Conservation (phyloP, 768 basidiomycete genomes). For the Podaxis pistillaris region DNA sequence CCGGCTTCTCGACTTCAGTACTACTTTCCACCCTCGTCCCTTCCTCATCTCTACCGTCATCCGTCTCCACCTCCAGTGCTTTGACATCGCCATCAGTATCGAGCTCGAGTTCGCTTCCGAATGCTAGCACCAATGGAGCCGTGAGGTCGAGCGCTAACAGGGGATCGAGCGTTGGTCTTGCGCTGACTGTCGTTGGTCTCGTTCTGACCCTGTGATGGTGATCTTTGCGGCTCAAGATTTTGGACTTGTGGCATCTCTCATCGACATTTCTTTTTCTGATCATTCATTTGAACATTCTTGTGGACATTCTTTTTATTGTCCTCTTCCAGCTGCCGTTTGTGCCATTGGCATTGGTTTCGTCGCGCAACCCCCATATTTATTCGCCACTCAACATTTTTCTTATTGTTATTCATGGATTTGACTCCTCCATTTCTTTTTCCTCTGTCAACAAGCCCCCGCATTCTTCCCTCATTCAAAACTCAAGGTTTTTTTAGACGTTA, state of each 20-base stretch:
- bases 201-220: conserved; percentile 8
- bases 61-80: not conserved
- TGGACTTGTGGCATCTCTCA: not conserved
- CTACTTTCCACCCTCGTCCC: not conserved
- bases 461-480: not conserved
- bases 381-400: not conserved
- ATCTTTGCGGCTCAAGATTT: not conserved
- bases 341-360: not conserved
- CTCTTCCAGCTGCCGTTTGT: not conserved
- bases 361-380: not conserved
- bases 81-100: not conserved
- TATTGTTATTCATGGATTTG: not conserved
- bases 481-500: not conserved
- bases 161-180: conserved; percentile 1
- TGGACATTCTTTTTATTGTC: not conserved
- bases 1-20: conserved; percentile 7
- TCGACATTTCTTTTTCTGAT: not conserved
- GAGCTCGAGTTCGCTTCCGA: not conserved
- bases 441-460: not conserved
- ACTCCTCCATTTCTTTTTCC: not conserved
- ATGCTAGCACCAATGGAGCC: not conserved
- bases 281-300: not conserved
- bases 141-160: not conserved
- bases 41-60: not conserved
- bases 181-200: not conserved